A percentile compares a stretch with the other conserved stretches of the same genome.
These are phyloP conservation scores for Trichoderma koningii DNA, from an alignment of 2,329 filamentous ascomycete species.

Conservation along the genomic window DNA sequence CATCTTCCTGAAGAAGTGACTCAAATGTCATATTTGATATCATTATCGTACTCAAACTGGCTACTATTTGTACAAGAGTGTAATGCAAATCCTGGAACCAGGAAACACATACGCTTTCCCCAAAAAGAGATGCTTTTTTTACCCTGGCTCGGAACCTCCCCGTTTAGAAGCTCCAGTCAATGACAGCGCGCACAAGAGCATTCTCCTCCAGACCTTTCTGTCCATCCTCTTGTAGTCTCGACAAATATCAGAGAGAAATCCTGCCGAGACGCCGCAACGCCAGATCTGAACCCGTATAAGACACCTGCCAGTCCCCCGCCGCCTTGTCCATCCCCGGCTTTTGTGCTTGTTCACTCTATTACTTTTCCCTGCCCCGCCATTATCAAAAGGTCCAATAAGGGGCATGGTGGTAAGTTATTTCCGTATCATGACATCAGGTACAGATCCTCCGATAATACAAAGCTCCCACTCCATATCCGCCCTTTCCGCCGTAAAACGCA, in stretches of 20 bases:
- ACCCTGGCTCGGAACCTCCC: conserved; percentile 8
- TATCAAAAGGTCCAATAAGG: not conserved
- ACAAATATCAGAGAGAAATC: conserved; percentile 28
- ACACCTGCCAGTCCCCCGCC: conserved; percentile 30
- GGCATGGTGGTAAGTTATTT: conserved; percentile 2
- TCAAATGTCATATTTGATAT: conserved; percentile 3
- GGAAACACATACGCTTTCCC: conserved; percentile 8
- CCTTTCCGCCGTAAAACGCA: not conserved
- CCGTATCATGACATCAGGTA: conserved; percentile 10
- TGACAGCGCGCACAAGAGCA: too few relatives aligned
- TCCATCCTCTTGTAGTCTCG: conserved; percentile 26
- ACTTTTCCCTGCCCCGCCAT: conserved; percentile 21
- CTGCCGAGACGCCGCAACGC: conserved; percentile 38
- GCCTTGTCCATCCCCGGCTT: not conserved
- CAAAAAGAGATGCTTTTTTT: conserved; percentile 10
- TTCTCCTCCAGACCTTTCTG: not conserved
- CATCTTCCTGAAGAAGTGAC: not conserved
- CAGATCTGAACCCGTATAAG: conserved; percentile 32
- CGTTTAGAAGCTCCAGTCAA: not conserved
- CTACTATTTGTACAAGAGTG: conserved; percentile 27
- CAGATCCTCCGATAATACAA: not conserved
- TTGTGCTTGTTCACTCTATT: conserved; percentile 28
- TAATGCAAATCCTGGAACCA: conserved; percentile 18
- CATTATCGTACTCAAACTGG: conserved; percentile 23
- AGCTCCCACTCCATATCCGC: not conserved